Percentiles rank a stretch among this genome's conserved stretches.
phyloP scores from a whole-genome alignment of 2,329 filamentous ascomycete species.

The Hymenotorrendiella dingleyae region DNA sequence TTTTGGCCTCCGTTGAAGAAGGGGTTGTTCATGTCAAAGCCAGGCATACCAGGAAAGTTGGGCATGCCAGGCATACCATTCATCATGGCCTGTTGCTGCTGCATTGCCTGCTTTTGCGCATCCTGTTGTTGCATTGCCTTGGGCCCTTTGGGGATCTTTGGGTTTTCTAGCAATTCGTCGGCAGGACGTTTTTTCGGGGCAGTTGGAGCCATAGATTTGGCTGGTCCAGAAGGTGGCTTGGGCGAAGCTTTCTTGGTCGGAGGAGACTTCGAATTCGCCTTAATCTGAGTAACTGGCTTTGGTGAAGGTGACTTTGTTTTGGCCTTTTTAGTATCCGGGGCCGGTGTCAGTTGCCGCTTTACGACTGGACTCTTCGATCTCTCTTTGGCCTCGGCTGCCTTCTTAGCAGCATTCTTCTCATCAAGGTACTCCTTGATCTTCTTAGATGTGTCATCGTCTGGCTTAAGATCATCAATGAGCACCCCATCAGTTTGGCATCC shows the following conservation, averaged over 20 bases:
- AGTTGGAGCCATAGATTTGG: constrained; percentile 11
- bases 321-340: constrained; percentile 30
- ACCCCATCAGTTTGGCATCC: constrained; percentile 87
- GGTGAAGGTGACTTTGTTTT: constrained; percentile 33
- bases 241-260: constrained; percentile 24
- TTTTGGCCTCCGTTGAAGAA: constrained; percentile 23
- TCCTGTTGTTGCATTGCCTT: constrained; percentile 55
- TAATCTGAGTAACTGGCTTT: constrained; percentile 26
- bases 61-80: constrained; percentile 34
- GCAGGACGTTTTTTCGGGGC: constrained; percentile 70
- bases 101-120: constrained; percentile 38
- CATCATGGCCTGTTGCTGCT: constrained; percentile 42
- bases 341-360: constrained; percentile 29
- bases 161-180: constrained; percentile 62
- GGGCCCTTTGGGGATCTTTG: constrained; percentile 58
- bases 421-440: constrained; percentile 73
- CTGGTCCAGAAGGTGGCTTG: constrained; percentile 33
- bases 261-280: constrained; percentile 31
- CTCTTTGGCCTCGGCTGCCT: constrained; percentile 35
- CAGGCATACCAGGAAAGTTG: constrained; percentile 30
- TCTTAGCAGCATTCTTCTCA: constrained; percentile 42
- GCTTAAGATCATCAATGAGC: constrained; percentile 82
- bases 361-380: constrained; percentile 42
- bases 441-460: constrained; percentile 70
- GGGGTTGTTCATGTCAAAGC: constrained; percentile 15